Conservation (phyloP, 331 rosid genomes). For the Malus hybrid region DNA sequence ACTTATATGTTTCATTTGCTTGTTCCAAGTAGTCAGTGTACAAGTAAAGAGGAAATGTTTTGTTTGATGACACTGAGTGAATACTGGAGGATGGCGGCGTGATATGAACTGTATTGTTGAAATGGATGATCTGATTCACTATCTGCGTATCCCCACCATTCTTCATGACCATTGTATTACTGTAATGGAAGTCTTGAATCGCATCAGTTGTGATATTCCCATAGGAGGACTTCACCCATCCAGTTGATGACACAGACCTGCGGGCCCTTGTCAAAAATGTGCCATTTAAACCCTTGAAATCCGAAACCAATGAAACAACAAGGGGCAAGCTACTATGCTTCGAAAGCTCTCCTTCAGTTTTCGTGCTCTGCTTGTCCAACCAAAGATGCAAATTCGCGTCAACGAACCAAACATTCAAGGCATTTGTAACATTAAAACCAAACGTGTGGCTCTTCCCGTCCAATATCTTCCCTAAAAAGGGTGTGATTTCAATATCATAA, state of each 20-base stretch:
- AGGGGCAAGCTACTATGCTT: constrained; percentile 32
- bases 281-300: constrained; percentile 54
- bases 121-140: constrained; percentile 50
- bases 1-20: constrained; percentile 23
- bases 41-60: constrained; percentile 37
- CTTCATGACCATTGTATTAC: constrained; percentile 43
- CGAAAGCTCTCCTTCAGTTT: constrained; percentile 40
- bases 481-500: constrained; percentile 75
- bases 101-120: constrained; percentile 32
- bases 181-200: constrained; percentile 38
- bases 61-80: constrained; percentile 20
- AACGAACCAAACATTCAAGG: constrained; percentile 69
- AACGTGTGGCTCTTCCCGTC: constrained; percentile 51
- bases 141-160: constrained; percentile 41
- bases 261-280: constrained; percentile 32
- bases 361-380: constrained; percentile 51
- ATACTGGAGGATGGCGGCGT: constrained; percentile 16
- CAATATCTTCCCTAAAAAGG: constrained; percentile 51
- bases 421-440: constrained; percentile 61
- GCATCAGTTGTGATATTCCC: constrained; percentile 59
- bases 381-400: constrained; percentile 86
- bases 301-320: constrained; percentile 26
- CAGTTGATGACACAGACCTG: constrained; percentile 40
- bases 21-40: constrained; percentile 22
- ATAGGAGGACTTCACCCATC: constrained; percentile 75